phyloP scores from a whole-genome alignment of 495 filamentous ascomycete genomes.

The Daldinia childiae region DNA sequence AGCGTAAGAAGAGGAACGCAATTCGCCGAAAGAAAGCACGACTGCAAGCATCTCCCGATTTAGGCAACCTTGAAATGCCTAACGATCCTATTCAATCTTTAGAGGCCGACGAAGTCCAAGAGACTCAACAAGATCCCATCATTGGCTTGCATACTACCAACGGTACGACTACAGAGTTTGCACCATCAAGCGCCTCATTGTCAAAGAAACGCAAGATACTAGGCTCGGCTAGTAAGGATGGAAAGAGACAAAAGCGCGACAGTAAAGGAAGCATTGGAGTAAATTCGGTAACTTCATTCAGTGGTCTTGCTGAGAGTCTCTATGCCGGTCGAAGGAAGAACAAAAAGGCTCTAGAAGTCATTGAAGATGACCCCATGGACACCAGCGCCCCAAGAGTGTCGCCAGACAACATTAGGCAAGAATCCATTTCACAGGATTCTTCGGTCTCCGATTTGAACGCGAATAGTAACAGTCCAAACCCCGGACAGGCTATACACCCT shows the following conservation, averaged over 20 bases:
- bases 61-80: constrained; percentile 10
- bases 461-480: background rate
- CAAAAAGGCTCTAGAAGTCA: background rate
- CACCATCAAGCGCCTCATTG: background rate
- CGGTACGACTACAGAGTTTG: background rate
- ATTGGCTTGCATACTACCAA: background rate
- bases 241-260: constrained; percentile 37
- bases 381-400: background rate
- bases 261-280: background rate
- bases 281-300: constrained; percentile 12
- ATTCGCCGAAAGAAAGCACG: constrained; percentile 9
- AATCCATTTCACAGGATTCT: background rate
- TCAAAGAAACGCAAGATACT: constrained; percentile 30
- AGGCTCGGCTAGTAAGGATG: background rate
- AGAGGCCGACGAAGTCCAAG: background rate
- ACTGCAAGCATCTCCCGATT: constrained; percentile 15
- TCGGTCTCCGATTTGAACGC: background rate
- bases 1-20: constrained; percentile 2
- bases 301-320: constrained; percentile 34
- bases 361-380: background rate
- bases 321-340: constrained; percentile 30
- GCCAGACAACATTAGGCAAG: background rate
- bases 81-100: background rate
- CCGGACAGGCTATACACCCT: background rate
- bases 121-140: background rate